Evolutionary conservation across 169 alveolate genomes (phyloP), one percentile per base, ranked within the genome.

Genomic region (Eimeria sp.): DNA sequence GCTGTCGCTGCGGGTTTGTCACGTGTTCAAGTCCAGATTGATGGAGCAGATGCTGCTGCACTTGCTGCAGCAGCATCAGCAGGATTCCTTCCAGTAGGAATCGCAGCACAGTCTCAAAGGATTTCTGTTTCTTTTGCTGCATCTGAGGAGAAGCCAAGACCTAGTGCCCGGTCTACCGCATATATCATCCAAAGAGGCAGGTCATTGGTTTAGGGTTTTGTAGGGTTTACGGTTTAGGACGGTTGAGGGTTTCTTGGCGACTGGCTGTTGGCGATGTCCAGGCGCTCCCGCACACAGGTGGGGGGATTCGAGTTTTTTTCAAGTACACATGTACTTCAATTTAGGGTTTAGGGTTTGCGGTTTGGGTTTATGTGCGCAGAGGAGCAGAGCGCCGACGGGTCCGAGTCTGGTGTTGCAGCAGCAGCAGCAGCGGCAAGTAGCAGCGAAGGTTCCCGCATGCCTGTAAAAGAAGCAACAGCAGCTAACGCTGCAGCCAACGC

Each of bases 1-100:
- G 72, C 54, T 27, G 54, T 73, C 84, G 91, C 43, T 84, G 73
- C 43, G 84, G 95, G 18, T 83, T 94, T 20, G 75, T 88, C 13
- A 84, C 63, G 49, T 73, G 51, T 43, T 57, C 30, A 4, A 83
- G 51, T 10, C 83, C 94, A 18, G 96, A 90, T 9, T 61, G 25
- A 34, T n/a, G 76, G 43, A 16, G 43, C 76, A 16, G 76, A 20
- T 65, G 76, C 18, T 65, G 76, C 76, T 65, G 76, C 76, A 16
- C 43, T n/a, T 40, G 57, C 34, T 78, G 65, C 89, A 14, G 89
- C 89, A 43, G 89, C 89, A 43, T 7, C 89, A 43, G 89, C 84
- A n/a, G 54, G 84, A 7, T 14, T 7, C 11, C 25, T 43, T 7
- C 51, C 76, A 3, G 34, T 10, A n/a, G 76, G 34, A 7, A 7